These are phyloP conservation scores for Amesomyces nigricolor DNA, from an alignment of 2,329 filamentous ascomycete genomes.

Conservation along the genomic window DNA sequence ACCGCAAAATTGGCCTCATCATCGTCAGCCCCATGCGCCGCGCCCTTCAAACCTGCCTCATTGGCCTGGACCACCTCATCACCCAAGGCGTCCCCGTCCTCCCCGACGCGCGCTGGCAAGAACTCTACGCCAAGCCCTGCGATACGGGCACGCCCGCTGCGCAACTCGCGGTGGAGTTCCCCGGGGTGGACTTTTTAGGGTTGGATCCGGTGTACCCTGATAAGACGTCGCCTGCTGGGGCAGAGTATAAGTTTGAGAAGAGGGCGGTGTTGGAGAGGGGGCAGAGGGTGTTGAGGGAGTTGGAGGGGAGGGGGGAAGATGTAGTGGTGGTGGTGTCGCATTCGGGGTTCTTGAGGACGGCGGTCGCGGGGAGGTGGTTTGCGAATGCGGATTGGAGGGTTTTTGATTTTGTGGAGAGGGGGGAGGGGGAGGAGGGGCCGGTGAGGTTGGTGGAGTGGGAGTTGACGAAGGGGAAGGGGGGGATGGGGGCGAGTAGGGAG, in stretches of 20 bases:
- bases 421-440: constrained; percentile 26
- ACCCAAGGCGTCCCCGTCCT: constrained; percentile 49
- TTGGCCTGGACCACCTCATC: constrained; percentile 54
- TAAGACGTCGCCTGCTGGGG: constrained; percentile 46
- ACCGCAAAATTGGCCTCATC: constrained; percentile 46
- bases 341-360: constrained; percentile 54
- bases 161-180: constrained; percentile 44
- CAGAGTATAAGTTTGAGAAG: constrained; percentile 49
- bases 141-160: constrained; percentile 51
- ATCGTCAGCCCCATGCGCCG: constrained; percentile 60
- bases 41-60: constrained; percentile 56
- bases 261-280: constrained; percentile 50
- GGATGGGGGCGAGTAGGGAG: constrained; percentile 41
- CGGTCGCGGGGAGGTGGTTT: constrained; percentile 49
- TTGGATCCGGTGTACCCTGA: constrained; percentile 58
- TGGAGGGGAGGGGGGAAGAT: constrained; percentile 45
- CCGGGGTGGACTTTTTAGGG: constrained; percentile 48
- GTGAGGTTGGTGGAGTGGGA: constrained; percentile 38
- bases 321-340: constrained; percentile 59
- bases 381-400: constrained; percentile 60
- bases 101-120: constrained; percentile 59
- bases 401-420: constrained; percentile 45
- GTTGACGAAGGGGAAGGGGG: constrained; percentile 41
- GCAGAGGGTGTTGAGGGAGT: constrained; percentile 41
- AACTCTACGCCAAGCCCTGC: constrained; percentile 52